Evolutionary conservation across 2,329 filamentous ascomycete genomes (phyloP), one percentile per base, ranked within the genome.

Genomic region (Ophiostoma sp.): DNA sequence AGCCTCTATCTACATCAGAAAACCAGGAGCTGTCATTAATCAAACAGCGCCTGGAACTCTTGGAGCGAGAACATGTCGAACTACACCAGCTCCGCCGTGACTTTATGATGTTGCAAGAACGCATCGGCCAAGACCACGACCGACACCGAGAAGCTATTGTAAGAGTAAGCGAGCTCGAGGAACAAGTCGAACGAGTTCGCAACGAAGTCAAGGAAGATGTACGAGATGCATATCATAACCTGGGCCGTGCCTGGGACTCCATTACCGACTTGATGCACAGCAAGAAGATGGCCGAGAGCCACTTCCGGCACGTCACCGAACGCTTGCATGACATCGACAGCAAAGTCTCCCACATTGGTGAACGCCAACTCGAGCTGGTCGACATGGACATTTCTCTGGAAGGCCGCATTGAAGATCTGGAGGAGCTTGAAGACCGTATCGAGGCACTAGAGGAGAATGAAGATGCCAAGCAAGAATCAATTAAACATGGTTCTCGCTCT

Each of bases 161-260:
- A 59, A 83, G 86, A n/a, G 78, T 89, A 72, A 83, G 84, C 78
- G 80, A 85, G 50, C 78, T 88, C 28, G 88, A 90, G 77, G 88
- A 89, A 57, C 81, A 85, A 1, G 81, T 88, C 8, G 87, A 90
- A 74, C 86, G 81, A 76, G 85, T 82, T 77, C 85, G 81, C 74
- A 84, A 84, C 31, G 88, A 90, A 33, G 81, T 83, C n/a, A 80
- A 82, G 45, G 81, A 84, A 55, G 86, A 89, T 70, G 83, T 89
- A 74, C 87, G 86, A 75, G 83, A 82, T n/a, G 83, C 86, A 19
- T 89, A 88, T 77, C 83, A 84, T 12, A 88, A 88, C 74, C 84
- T 89, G 39, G 84, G 83, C 74, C 84, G 86, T 19, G 84, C 87
- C 42, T 90, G 88, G 87, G 82, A 85, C 72, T 83, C 85, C 2